Base-by-base conservation (phyloP, 2,329 filamentous ascomycete species). In the Botrytis pseudocinerea region DNA sequence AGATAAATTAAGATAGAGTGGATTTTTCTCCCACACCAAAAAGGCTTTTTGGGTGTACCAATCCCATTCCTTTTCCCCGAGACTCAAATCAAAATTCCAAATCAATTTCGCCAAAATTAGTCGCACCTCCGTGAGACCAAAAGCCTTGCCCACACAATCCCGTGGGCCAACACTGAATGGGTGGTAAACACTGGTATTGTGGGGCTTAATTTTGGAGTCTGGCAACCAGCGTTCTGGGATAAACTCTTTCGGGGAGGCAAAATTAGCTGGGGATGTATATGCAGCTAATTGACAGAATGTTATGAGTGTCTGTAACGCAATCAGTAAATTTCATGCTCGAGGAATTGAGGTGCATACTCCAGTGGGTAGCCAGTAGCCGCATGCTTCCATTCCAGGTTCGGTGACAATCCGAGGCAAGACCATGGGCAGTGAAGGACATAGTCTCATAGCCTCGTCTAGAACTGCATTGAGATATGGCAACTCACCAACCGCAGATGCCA, bases 341-440 rank as follows among this genome's bases (percentile, higher is more conserved):
- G 38, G 38, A 1, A 38, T 38, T 38, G 38, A 38, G 38, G 38
- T 38, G 38, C 38, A 28, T 65, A 65, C 64, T 16, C 46, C 46
- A 35, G 64, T 20, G 25, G 64, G 64, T n/a, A 68, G 25, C 64
- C 46, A 68, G 16, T 68, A 38, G 20, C 46, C 46, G 32, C 46
- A 68, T 22, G 54, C 64, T 38, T 68, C 64, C 46, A 68, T 68
- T 35, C 64, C 64, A 38, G 64, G 64, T 40, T 68, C 64, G 10
- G 10, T 68, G 12, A 68, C 64, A 25, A 68, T 68, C 20, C 64
- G 28, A 25, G 64, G 64, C 10, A 68, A 20, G 20, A 68, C 64
- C 28, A 51, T 51, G 18, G 64, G 40, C 5, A 68, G 35, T 25
- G 28, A 38, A n/a, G 64, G 64, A 20, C 64, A 68, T 35, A 68